Base-by-base conservation (phyloP, 2,329 filamentous ascomycete genomes). In the Coleophoma cylindrospora region DNA sequence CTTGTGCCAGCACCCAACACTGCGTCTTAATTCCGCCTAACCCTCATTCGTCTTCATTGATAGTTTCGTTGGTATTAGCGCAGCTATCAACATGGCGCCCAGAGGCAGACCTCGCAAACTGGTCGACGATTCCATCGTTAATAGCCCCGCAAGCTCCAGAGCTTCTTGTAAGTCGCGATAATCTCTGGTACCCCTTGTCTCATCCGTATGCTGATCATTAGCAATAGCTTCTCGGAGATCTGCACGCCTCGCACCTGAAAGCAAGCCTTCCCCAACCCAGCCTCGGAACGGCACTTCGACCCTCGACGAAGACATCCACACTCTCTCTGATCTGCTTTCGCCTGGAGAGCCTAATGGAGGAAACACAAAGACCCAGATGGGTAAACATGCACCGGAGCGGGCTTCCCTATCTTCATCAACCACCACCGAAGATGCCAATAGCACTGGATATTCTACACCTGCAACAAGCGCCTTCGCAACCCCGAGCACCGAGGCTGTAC, bases 381-480 rank as follows among this genome's bases (percentile, higher is more conserved):
- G 27, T 10, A 3, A 27, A 27, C 27, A 10, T 27, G 27, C 27
- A 6, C 43, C 41, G 58, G 47, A 49, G 19, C 58, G 67, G 2
- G 65, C 65, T 36, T 68, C 72, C 22, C 59, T 70, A 5, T 70
- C 69, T 19, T 73, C 72, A 3, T 55, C 68, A 6, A 66, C 67
- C 34, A 64, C 64, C 10, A 65, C 66, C 32, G 63, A 71, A 48
- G 71, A 72, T 48, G 69, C 70, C 6, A 76, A 70, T 11, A 54
- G 53, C 36, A 70, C 71, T 36, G 77, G 74, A 15, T 78, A 76
- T 58, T 81, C 80, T 51, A 87, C 84, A 3, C 82, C 83, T 4
- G 77, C 72, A 36, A 87, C 84, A 17, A 84, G 80, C 64, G 71
- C 75, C 48, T 69, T 72, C 43, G 72, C 70, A 15, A 84, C 81